Percentiles rank a stretch among this genome's conserved stretches.
Conservation (phyloP, 2,329 filamentous ascomycete genomes). For the Fusarium citri region DNA sequence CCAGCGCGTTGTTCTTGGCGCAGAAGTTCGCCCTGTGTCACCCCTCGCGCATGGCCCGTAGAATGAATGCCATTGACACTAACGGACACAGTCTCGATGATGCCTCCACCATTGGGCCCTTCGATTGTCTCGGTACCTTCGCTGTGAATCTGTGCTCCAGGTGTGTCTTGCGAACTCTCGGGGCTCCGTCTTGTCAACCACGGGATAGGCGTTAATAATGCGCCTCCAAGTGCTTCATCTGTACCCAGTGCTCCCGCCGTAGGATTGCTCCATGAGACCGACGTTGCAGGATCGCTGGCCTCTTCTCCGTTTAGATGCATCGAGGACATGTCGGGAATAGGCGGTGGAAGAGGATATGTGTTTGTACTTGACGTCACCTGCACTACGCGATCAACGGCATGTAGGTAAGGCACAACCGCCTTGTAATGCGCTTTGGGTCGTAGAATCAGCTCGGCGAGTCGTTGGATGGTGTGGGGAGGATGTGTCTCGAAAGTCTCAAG, state of each 20-base stretch:
- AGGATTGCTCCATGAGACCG: conserved; percentile 61
- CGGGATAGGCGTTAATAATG: conserved; percentile 91
- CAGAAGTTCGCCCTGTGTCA: conserved; percentile 86
- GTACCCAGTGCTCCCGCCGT: conserved; percentile 71
- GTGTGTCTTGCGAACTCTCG: conserved; percentile 46
- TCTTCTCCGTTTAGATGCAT: conserved; percentile 73
- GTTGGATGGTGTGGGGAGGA: conserved; percentile 93
- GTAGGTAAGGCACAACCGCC: conserved; percentile 84
- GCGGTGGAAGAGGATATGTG: conserved; percentile 83
- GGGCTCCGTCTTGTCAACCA: conserved; percentile 72
- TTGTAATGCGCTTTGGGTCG: conserved; percentile 82
- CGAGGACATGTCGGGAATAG: conserved; percentile 68
- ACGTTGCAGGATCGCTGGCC: conserved; percentile 51
- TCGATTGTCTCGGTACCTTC: conserved; percentile 85
- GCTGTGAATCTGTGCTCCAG: conserved; percentile 66
- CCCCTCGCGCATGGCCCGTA: conserved; percentile 62
- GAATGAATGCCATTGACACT: conserved; percentile 76
- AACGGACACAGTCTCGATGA: conserved; percentile 84
- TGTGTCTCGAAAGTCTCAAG: conserved; percentile 76
- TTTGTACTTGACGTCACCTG: conserved; percentile 86
- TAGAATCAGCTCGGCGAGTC: conserved; percentile 87
- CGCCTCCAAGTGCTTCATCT: conserved; percentile 90
- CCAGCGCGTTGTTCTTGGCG: conserved; percentile 88
- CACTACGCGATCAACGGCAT: conserved; percentile 89
- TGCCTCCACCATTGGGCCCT: conserved; percentile 81